Base-by-base conservation (phyloP, 352 stramenopile genomes). In the Globisporangium uncinulatum region DNA sequence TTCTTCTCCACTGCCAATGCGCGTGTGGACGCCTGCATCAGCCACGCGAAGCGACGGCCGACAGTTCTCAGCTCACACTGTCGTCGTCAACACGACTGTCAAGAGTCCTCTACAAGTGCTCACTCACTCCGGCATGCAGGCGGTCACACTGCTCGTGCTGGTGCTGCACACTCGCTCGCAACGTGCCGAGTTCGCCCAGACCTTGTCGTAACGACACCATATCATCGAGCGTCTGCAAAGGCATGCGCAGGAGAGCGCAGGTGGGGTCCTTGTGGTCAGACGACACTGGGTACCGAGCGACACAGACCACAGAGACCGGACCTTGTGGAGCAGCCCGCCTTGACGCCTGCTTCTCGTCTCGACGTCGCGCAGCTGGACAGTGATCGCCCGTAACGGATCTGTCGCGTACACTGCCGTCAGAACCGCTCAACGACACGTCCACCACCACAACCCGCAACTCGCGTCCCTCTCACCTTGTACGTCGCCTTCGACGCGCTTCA, bases 401-500 rank as follows among this genome's bases (percentile, higher is more conserved):
- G 2, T 31, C 5, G 24, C 24, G 24, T 29, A 29, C 24, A 29
- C 24, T 29, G 24, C 4, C 24, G 24, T 29, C 4, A 29, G 24
- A 29, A 29, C 24, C 1, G 24, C 24, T 29, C 24, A 4, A 4
- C 24, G 4, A 29, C 2, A 29, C 24, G 2, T 29, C 24, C 24
- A 29, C 24, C 24, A 4, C 24, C 19, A 32, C 21, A 20, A 50
- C 41, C 42, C 24, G 24, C 24, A 29, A 29, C 24, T 4, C 24
- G 24, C 24, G 24, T 29, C 24, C 24, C 24, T 29, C 24, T 29
- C 4, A 85, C 74, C 70, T 73, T 85, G 67, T 11, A 62, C 62
- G 19, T 79, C 65, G 17, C 60, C 44, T 36, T 85, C 72, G 1
- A 80, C 56, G 20, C 71, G 67, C 55, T 87, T 83, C 19, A 79